These are phyloP conservation scores for Solanum piurae DNA, from an alignment of 257 asterid species.

Conservation along the genomic window DNA sequence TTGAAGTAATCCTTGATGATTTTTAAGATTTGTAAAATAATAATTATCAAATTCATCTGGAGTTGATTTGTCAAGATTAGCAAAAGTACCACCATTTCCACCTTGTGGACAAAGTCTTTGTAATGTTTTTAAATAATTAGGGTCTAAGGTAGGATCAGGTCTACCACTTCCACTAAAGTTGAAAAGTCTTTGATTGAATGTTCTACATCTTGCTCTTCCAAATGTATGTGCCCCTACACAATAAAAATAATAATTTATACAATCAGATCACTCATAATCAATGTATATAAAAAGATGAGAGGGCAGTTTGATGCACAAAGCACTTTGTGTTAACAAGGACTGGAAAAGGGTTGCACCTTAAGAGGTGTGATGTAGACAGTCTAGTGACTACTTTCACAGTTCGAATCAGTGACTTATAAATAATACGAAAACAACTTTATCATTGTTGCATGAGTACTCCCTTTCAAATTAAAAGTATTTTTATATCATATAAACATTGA, in stretches of 20 bases:
- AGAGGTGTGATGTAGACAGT: not conserved
- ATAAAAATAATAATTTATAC: not conserved
- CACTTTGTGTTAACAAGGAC: not conserved
- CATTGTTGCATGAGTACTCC: too few species aligned
- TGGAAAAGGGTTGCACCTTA: fast-evolving
- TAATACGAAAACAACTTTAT: too few species aligned
- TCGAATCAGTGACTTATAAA: not conserved
- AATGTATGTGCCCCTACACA: constrained; percentile 61
- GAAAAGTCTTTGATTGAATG: constrained; percentile 43
- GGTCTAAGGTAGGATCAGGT: constrained; percentile 52
- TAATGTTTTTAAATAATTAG: constrained; percentile 23
- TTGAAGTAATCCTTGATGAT: constrained; percentile 48
- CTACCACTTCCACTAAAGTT: constrained; percentile 68
- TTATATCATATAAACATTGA: not conserved
- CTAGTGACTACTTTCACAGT: too few species aligned
- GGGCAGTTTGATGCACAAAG: not conserved
- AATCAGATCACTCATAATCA: not conserved
- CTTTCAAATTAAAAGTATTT: not conserved
- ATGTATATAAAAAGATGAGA: too few species aligned
- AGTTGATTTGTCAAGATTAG: constrained; percentile 44
- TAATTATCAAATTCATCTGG: constrained; percentile 52
- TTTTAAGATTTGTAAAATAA: constrained; percentile 49
- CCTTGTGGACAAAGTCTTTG: constrained; percentile 37
- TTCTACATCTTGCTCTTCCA: constrained; percentile 50
- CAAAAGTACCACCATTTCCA: constrained; percentile 43